Base-by-base conservation (phyloP, 225 moss, liverwort and hornwort genomes). In the Thuidium tamariscinum region DNA sequence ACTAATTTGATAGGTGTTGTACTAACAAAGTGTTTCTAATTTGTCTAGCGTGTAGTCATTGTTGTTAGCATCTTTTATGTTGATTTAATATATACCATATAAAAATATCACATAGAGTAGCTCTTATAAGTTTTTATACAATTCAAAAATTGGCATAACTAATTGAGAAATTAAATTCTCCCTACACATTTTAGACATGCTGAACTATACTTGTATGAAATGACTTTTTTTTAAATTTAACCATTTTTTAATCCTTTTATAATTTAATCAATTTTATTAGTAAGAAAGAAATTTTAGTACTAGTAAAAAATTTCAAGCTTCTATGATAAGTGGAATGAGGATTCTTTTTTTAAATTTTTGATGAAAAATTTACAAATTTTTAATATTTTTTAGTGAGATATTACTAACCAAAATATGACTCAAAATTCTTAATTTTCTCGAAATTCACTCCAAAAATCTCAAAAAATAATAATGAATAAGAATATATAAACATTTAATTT, bases 171-270 rank as follows among this genome's bases (percentile, higher is more conserved):
- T 44, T 27, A 5, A 8, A 44, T 44, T 44, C 44, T 44, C 0
- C 0, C 16, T 16, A 44, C 2, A 16, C 5, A 1, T 29, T 16
- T 29, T 17, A 1, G 10, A 46, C 29, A 46, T 46, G 2, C 15
- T 41, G 41, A 41, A 69, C 25, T 2, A 8, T 1, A 39, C 25
- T 68, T 13, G 5, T 44, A 5, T 42, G 10, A 71, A 27, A 42
- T 9, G 2, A 41, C 8, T 26, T 41, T 42, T 0, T 8, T 25
- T 8, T 39, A 39, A 8, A 7, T 0, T 5, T 4, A 41, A 14
- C 2, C 0, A 0, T 0, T 39, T 41, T 3, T 41, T 14, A 0
- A 15, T 5, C n/a, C 2, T 41, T 25, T 5, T 16, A 14, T 26
- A 8, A 8, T 42, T 7, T 5, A 42, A 42, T 69, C 8, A 69